Evolutionary conservation across 1,139 yeast genomes (phyloP).

Genomic region (Sugiyamaella xylanicola): DNA sequence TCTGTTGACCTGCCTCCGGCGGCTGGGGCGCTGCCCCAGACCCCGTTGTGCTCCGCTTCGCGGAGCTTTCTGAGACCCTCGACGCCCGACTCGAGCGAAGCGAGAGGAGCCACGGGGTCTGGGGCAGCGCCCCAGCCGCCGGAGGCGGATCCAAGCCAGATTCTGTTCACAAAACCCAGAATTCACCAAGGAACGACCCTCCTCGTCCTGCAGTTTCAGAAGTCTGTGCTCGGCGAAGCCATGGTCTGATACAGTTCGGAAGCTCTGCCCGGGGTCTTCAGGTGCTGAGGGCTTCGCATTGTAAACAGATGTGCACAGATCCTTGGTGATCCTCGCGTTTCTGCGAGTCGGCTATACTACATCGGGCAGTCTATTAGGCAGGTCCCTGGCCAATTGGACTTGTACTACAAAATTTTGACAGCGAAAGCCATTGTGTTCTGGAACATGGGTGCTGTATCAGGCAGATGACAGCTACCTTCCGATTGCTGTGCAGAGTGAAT

Average conservation of each 20-base stretch:
- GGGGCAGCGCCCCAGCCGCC: background rate
- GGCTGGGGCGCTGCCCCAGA: conserved; percentile 4
- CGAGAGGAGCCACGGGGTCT: background rate
- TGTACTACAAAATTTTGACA: background rate
- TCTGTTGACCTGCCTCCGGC: background rate
- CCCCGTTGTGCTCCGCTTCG: background rate
- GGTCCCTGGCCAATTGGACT: background rate
- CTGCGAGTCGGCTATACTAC: conserved; percentile 3
- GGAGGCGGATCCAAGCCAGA: background rate
- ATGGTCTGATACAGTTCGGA: no score
- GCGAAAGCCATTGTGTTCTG: background rate
- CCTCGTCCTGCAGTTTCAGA: no score
- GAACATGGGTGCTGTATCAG: background rate
- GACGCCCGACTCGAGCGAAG: background rate
- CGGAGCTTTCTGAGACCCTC: background rate
- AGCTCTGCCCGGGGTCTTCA: no score
- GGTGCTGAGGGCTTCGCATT: background rate
- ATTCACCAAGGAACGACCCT: no score
- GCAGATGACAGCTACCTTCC: no score
- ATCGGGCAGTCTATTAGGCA: background rate
- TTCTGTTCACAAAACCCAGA: no score
- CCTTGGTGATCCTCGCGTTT: background rate
- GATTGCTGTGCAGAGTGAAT: no score
- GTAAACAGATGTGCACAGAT: background rate
- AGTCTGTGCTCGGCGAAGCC: no score